Conservation (phyloP, 108 stramenopile species). For the Conticribra weissflogii region DNA sequence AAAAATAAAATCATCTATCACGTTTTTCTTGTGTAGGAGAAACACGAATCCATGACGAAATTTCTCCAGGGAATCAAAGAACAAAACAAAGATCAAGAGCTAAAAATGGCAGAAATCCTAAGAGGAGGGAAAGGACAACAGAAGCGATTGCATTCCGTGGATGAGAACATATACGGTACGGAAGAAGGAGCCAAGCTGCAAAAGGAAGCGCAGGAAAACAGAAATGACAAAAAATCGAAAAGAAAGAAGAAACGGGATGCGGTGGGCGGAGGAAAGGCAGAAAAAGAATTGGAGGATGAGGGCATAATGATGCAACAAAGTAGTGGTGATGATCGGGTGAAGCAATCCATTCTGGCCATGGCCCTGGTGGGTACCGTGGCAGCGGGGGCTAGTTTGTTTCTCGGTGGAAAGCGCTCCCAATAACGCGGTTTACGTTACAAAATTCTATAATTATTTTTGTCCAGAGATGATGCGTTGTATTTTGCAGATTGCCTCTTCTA, state of each 20-base stretch:
- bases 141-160: slow-evolving; percentile 53
- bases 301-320: background rate
- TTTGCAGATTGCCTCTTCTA: too few relatives aligned
- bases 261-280: background rate
- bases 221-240: slow-evolving; percentile 26
- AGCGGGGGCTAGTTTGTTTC: slow-evolving; percentile 38
- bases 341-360: slow-evolving; percentile 43
- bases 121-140: slow-evolving; percentile 50
- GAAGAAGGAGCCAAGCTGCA: slow-evolving; percentile 54
- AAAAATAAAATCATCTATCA: background rate
- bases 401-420: slow-evolving; percentile 44
- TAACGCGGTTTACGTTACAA: background rate
- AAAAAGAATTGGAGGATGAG: background rate
- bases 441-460: too few relatives aligned
- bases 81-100: slow-evolving; percentile 41
- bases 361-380: slow-evolving; percentile 42
- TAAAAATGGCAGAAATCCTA: slow-evolving; percentile 49
- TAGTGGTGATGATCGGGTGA: slow-evolving; percentile 14
- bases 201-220: slow-evolving; percentile 26
- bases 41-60: slow-evolving; percentile 36
- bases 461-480: too few relatives aligned
- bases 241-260: slow-evolving; percentile 5
- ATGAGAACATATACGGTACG: slow-evolving; percentile 51
- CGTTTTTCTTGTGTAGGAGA: slow-evolving; percentile 22
- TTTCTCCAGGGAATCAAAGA: slow-evolving; percentile 47